These are phyloP conservation scores for Peniophora sp. DNA, from an alignment of 1,284 basidiomycete species.

Conservation along the genomic window DNA sequence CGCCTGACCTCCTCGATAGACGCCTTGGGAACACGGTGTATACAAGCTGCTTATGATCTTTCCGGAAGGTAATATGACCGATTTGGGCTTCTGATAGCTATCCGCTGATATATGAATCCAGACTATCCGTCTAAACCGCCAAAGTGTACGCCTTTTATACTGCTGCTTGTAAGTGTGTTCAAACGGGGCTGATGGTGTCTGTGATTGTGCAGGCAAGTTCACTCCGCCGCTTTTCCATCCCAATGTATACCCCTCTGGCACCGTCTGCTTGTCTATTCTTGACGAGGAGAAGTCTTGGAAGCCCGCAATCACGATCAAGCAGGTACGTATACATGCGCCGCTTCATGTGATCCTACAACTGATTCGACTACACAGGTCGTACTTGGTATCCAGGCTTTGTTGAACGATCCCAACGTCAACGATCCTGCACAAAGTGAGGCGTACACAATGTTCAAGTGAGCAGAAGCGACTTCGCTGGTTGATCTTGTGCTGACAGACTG, in stretches of 20 bases:
- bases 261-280: conserved; percentile 95
- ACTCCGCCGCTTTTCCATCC: conserved; percentile 94
- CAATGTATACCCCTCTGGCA: conserved; percentile 98
- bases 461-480: conserved; percentile 5
- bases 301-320: conserved; percentile 97
- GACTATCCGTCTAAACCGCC: conserved; percentile 95
- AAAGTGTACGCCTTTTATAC: conserved; percentile 58
- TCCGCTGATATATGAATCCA: conserved; percentile 21
- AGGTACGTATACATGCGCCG: conserved; percentile 46
- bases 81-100: background rate
- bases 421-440: conserved; percentile 97
- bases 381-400: conserved; percentile 89
- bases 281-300: conserved; percentile 99
- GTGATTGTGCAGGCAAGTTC: conserved; percentile 78
- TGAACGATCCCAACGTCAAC: conserved; percentile 90
- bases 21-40: conserved; percentile 92
- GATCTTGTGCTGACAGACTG: background rate
- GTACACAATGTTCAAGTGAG: conserved; percentile 96
- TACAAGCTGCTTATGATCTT: conserved; percentile 94
- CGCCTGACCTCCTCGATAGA: conserved; percentile 42
- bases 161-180: no score
- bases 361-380: conserved; percentile 58
- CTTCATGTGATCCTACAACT: background rate
- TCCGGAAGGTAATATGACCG: conserved; percentile 78
- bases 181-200: background rate